A percentile compares a stretch with the other conserved stretches of the same genome.
Conservation (phyloP, 176 grass and related monocot genomes). For the Dactylis glomerata region DNA sequence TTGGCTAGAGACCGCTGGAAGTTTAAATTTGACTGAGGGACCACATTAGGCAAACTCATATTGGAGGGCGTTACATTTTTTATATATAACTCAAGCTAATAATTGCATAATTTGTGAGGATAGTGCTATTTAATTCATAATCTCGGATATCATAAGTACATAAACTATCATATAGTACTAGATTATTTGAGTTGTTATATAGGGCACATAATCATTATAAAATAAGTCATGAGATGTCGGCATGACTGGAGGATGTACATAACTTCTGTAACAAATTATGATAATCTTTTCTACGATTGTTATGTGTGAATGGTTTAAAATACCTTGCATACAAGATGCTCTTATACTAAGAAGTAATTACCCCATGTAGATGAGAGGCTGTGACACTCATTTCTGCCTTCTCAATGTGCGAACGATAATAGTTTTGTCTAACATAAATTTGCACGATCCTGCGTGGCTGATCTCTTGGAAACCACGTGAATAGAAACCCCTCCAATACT, state of each 20-base stretch:
- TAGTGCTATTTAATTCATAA: not conserved
- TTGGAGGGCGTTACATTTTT: not conserved
- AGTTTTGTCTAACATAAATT: not conserved
- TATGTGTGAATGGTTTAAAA: not conserved
- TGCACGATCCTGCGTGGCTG: not conserved
- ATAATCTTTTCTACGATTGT: not conserved
- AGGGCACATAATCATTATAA: not conserved
- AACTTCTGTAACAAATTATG: not conserved
- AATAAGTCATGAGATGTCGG: not conserved
- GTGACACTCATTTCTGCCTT: not conserved
- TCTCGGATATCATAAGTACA: not conserved
- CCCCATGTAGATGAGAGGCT: not conserved
- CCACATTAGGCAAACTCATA: not conserved
- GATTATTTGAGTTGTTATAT: not conserved
- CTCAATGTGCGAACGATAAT: not conserved
- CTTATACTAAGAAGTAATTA: not conserved
- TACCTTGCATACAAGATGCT: not conserved
- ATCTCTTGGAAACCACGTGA: not conserved
- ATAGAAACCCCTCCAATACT: not conserved
- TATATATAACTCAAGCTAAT: not conserved
- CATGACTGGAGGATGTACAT: not conserved
- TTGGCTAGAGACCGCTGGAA: not conserved
- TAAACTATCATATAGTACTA: not conserved
- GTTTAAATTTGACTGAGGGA: not conserved
- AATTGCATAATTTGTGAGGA: not conserved